Evolutionary conservation across 1,139 yeast genomes (phyloP).

Genomic region (Hanseniaspora sp.): DNA sequence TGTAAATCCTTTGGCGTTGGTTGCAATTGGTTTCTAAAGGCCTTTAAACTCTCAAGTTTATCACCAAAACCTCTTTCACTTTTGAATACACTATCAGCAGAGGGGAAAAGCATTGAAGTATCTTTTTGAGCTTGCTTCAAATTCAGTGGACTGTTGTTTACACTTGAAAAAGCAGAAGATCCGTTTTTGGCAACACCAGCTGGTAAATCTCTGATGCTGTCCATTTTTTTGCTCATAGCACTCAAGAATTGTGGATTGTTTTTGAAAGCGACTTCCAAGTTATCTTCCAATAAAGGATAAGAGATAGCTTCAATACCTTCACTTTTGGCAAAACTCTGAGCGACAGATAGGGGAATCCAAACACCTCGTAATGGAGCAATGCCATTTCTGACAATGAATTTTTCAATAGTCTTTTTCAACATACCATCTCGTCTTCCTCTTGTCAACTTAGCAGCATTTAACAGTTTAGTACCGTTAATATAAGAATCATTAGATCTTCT

Average conservation of each 20-base stretch:
- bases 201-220: neutral
- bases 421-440: slow-evolving; percentile 94
- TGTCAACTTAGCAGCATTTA: slow-evolving; percentile 90
- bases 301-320: slow-evolving; percentile 78
- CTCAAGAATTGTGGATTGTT: slow-evolving; percentile 22
- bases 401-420: slow-evolving; percentile 71
- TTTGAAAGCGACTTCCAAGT: slow-evolving; percentile 62
- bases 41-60: neutral
- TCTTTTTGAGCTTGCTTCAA: neutral
- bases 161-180: neutral
- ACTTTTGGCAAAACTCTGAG: slow-evolving; percentile 78
- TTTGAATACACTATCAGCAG: neutral
- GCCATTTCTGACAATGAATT: slow-evolving; percentile 92
- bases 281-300: slow-evolving; percentile 80
- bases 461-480: slow-evolving; percentile 88
- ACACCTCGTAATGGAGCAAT: slow-evolving; percentile 96
- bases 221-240: slow-evolving; percentile 4
- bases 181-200: neutral
- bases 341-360: slow-evolving; percentile 95
- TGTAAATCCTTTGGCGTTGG: neutral
- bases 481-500: slow-evolving; percentile 85
- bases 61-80: neutral
- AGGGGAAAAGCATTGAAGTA: neutral
- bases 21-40: neutral
- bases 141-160: neutral